Conservation (phyloP, 306 rosid genomes). For the Dryas alaskensis region DNA sequence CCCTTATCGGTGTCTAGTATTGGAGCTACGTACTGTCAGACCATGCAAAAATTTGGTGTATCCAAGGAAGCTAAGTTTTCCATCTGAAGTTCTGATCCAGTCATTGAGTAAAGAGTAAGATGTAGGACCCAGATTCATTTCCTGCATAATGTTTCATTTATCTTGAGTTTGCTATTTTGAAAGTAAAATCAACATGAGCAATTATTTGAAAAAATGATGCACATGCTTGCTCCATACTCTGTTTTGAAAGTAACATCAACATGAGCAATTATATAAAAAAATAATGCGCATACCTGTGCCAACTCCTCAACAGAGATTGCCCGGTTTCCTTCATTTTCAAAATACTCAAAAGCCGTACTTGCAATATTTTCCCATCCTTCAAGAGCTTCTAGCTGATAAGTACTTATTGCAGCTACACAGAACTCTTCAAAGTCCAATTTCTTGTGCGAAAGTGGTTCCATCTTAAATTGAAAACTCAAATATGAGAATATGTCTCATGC, state of each 20-base stretch:
- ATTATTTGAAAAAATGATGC: background rate
- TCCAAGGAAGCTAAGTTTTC: conserved; percentile 84
- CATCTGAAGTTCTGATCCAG: conserved; percentile 82
- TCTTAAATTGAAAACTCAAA: conserved; percentile 43
- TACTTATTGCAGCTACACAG: conserved; percentile 80
- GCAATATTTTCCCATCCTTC: conserved; percentile 84
- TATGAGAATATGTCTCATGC: conserved; percentile 16
- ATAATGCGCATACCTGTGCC: conserved; percentile 64
- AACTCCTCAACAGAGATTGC: conserved; percentile 76
- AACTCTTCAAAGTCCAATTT: conserved; percentile 88
- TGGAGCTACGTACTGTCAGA: conserved; percentile 66
- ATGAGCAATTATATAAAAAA: background rate
- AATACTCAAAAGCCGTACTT: conserved; percentile 58
- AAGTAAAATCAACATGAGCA: background rate
- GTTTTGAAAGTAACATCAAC: conserved; percentile 5
- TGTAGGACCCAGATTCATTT: conserved; percentile 76
- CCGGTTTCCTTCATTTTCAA: conserved; percentile 75
- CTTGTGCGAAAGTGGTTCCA: conserved; percentile 69
- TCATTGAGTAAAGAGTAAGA: conserved; percentile 65
- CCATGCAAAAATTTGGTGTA: conserved; percentile 90
- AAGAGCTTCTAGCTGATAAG: conserved; percentile 88
- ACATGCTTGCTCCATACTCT: conserved; percentile 59
- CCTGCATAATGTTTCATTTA: conserved; percentile 49
- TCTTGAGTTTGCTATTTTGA: conserved; percentile 15
- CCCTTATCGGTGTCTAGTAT: conserved; percentile 58